Evolutionary conservation across 2,329 filamentous ascomycete genomes (phyloP).

Genomic region (Ploettnerulaceae sp.): DNA sequence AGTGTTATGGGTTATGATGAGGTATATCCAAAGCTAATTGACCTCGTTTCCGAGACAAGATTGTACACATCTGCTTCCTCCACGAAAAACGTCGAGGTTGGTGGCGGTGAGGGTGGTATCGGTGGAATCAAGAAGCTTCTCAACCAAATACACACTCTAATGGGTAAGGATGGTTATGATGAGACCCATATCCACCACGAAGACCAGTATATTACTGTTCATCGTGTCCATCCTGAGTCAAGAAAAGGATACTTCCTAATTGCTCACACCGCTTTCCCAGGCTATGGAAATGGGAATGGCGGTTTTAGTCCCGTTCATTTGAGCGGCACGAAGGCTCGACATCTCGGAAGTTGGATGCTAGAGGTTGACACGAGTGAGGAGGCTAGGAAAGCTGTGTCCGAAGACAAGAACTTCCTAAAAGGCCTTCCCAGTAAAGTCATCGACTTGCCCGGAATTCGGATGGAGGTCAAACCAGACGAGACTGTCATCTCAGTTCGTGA

Average conservation of each 20-base stretch:
- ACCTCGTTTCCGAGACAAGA: conserved; percentile 84
- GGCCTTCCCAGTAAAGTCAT: conserved; percentile 82
- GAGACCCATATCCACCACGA: conserved; percentile 98
- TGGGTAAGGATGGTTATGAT: conserved; percentile 91
- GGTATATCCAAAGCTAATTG: conserved; percentile 87
- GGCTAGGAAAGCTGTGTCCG: conserved; percentile 57
- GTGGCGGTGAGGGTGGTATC: conserved; percentile 76
- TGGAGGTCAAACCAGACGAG: conserved; percentile 67
- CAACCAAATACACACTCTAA: conserved; percentile 89
- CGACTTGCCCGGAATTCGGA: conserved; percentile 66
- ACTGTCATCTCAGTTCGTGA: conserved; percentile 77
- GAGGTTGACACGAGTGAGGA: conserved; percentile 78
- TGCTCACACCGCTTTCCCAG: conserved; percentile 92
- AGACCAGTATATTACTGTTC: conserved; percentile 91
- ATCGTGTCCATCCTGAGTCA: conserved; percentile 87
- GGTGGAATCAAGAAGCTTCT: conserved; percentile 86
- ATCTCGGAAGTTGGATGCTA: conserved; percentile 86
- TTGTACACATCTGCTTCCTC: conserved; percentile 78
- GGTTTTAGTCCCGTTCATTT: conserved; percentile 75
- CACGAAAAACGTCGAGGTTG: conserved; percentile 54
- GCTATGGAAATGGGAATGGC: conserved; percentile 79
- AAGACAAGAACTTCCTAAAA: conserved; percentile 66
- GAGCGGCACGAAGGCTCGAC: conserved; percentile 75
- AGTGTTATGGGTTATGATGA: conserved; percentile 99
- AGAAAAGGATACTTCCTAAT: conserved; percentile 93